phyloP scores from a whole-genome alignment of 257 asterid genomes.

The Capsicum rhomboideum region DNA sequence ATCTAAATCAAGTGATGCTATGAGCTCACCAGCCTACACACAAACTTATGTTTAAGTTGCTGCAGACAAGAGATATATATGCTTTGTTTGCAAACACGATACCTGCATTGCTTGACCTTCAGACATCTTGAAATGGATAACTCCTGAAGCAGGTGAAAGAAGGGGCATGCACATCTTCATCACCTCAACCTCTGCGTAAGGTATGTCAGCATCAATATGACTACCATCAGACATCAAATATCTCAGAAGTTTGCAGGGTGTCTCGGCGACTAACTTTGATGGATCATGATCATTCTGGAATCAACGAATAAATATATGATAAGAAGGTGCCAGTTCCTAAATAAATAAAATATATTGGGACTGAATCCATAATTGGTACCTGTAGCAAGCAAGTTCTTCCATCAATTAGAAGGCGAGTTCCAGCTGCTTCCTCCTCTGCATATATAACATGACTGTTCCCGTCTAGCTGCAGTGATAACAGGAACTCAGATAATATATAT shows the following conservation, averaged over 20 bases:
- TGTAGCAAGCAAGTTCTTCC: conserved; percentile 99
- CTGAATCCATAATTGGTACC: conserved; percentile 28
- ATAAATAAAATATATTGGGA: neutral
- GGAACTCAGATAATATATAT: conserved; percentile 1
- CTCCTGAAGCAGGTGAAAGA: conserved; percentile 96
- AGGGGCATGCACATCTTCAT: conserved; percentile 99
- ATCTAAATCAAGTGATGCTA: conserved; percentile 91
- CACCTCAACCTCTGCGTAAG: conserved; percentile 98
- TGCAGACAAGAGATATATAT: neutral
- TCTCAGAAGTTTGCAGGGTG: conserved; percentile 87
- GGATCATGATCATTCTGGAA: conserved; percentile 97
- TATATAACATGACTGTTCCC: conserved; percentile 95
- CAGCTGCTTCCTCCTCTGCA: conserved; percentile 99
- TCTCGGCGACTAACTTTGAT: conserved; percentile 90
- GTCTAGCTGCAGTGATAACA: conserved; percentile 48
- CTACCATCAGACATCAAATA: conserved; percentile 63
- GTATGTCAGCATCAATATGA: conserved; percentile 90
- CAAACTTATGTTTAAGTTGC: conserved; percentile 4
- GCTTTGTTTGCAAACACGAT: conserved; percentile 7
- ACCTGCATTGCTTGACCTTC: conserved; percentile 99
- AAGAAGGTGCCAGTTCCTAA: neutral
- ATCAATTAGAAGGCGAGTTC: conserved; percentile 98
- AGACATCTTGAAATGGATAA: conserved; percentile 70
- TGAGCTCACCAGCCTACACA: conserved; percentile 90
- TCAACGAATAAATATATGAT: neutral